These are phyloP conservation scores for Daldinia caldariorum DNA, from an alignment of 495 filamentous ascomycete species.

Conservation along the genomic window DNA sequence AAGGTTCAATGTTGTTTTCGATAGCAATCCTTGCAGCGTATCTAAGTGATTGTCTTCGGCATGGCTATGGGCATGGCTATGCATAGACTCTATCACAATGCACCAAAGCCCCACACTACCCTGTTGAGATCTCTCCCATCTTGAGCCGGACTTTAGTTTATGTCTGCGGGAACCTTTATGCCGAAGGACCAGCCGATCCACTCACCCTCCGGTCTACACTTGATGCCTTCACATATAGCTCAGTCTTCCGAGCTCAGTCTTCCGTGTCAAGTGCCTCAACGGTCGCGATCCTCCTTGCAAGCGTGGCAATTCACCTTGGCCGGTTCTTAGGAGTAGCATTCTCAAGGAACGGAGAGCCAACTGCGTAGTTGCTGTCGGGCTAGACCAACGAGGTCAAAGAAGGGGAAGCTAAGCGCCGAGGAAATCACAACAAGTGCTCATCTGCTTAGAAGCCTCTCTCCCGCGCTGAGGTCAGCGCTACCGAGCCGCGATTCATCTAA, in stretches of 20 bases:
- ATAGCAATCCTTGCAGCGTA: background rate
- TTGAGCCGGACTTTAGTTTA: conserved; percentile 41
- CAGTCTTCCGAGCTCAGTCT: conserved; percentile 29
- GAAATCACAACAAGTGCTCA: conserved; percentile 51
- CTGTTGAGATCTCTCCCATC: conserved; percentile 46
- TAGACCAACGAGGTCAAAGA: conserved; percentile 37
- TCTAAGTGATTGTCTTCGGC: background rate
- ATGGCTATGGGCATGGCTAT: background rate
- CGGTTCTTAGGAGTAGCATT: conserved; percentile 36
- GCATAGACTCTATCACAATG: conserved; percentile 14
- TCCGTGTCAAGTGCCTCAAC: conserved; percentile 41
- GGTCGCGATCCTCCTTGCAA: conserved; percentile 33
- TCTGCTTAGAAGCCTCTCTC: conserved; percentile 49
- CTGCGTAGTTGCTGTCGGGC: conserved; percentile 43
- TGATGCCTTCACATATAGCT: conserved; percentile 45
- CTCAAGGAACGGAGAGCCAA: conserved; percentile 49
- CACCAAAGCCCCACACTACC: conserved; percentile 37
- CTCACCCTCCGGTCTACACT: conserved; percentile 40
- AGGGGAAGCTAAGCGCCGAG: conserved; percentile 47
- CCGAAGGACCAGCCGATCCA: conserved; percentile 39
- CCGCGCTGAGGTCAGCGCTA: conserved; percentile 46
- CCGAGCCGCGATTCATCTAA: conserved; percentile 48
- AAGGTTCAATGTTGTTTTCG: background rate
- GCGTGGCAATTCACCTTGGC: conserved; percentile 7
- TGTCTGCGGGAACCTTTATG: conserved; percentile 44